Base-by-base conservation (phyloP, 352 stramenopile genomes). In the Phytophthora syringae region DNA sequence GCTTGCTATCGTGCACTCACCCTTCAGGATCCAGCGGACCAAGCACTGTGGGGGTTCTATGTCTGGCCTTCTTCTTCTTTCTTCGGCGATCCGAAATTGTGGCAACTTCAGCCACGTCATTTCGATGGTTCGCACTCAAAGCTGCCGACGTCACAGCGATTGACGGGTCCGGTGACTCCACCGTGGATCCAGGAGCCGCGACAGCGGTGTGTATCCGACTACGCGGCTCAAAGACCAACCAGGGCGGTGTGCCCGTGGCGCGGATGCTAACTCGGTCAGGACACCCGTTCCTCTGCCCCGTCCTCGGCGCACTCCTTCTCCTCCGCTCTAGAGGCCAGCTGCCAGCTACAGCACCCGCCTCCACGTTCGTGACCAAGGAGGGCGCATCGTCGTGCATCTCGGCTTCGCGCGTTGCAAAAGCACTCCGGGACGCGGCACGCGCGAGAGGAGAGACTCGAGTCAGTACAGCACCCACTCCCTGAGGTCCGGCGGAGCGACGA, bases 11-110 rank as follows among this genome's bases (percentile, higher is more conserved):
- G 0, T 2, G 1, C 20, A 16, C 50, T 48, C 22, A 24, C 37
- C 21, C 1, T 22, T 3, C 3, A 21, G 2, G 3, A 20, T 15
- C 36, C 50, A 15, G 0, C 50, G 50, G 50, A 57, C 36, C 30
- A 57, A 57, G 34, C 50, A 6, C 36, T 57, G 2, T 45, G 50
- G 50, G 48, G 50, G 49, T 57, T 6, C 50, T 57, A 34, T 48
- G 34, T 37, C 50, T 57, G 36, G 21, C 36, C 13, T 44, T 48
- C 50, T 57, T 48, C 50, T 57, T 57, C 34, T 11, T 57, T 3
- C 22, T 57, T 1, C 1, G 50, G 11, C 50, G 34, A 6, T 57
- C 36, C 5, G 36, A 47, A 22, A 48, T 48, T 18, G 13, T 12
- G 5, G 36, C 36, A 2, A 42, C 7, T 13, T 16, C 7, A 4